phyloP scores from a whole-genome alignment of 495 filamentous ascomycete species.

The Astrothelium subdiscretum region DNA sequence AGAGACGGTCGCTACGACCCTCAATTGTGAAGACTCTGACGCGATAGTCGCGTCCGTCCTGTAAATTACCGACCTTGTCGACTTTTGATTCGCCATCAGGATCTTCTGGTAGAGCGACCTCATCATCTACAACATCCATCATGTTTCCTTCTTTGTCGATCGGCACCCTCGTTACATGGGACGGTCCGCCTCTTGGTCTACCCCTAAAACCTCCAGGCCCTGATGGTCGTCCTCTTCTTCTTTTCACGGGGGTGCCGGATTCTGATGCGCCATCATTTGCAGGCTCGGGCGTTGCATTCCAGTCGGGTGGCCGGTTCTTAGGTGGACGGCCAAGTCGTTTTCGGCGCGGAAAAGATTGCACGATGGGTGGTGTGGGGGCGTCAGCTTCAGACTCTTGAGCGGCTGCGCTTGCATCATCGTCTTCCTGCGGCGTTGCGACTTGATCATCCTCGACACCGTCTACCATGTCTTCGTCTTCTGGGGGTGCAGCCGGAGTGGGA shows the following conservation, averaged over 20 bases:
- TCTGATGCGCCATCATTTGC: slow-evolving; percentile 45
- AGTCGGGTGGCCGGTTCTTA: slow-evolving; percentile 68
- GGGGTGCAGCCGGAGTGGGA: neutral
- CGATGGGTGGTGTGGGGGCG: slow-evolving; percentile 25
- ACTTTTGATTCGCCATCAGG: slow-evolving; percentile 86
- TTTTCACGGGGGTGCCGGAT: slow-evolving; percentile 47
- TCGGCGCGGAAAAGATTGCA: slow-evolving; percentile 56
- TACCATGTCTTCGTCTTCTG: slow-evolving; percentile 21
- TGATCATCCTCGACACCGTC: slow-evolving; percentile 17
- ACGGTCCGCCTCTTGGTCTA: slow-evolving; percentile 60
- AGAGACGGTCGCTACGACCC: slow-evolving; percentile 71
- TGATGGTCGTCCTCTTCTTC: slow-evolving; percentile 59
- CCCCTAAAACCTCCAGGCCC: slow-evolving; percentile 55
- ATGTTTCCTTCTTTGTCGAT: slow-evolving; percentile 92
- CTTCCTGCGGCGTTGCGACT: slow-evolving; percentile 19
- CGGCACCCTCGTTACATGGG: slow-evolving; percentile 65
- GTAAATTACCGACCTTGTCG: slow-evolving; percentile 69
- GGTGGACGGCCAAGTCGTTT: slow-evolving; percentile 77
- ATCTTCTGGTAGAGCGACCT: slow-evolving; percentile 79
- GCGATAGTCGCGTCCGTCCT: slow-evolving; percentile 77
- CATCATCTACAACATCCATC: slow-evolving; percentile 83
- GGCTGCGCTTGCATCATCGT: slow-evolving; percentile 21
- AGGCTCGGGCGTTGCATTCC: slow-evolving; percentile 45
- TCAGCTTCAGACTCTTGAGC: slow-evolving; percentile 20
- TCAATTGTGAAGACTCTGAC: slow-evolving; percentile 86